Base-by-base conservation (phyloP, 2,329 filamentous ascomycete genomes). In the Thelonectria rubi region DNA sequence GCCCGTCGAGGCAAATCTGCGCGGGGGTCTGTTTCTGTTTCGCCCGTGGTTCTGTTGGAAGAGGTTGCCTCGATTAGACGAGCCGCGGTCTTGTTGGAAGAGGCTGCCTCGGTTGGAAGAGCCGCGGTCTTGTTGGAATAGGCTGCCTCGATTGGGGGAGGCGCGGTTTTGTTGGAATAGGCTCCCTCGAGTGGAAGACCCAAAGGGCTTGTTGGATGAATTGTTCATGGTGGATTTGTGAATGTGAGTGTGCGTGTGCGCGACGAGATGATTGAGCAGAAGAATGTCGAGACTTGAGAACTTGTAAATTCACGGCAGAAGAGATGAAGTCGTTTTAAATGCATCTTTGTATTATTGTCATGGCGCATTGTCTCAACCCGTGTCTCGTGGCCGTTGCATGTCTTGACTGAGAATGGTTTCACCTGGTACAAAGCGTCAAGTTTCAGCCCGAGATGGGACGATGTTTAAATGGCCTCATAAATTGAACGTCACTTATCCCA, bases 1-100 rank as follows among this genome's bases (percentile, higher is more conserved):
- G 43, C 8, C 34, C 47, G 52, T 55, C 14, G 43, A 14, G 12
- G 49, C 24, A 10, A 43, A 37, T 32, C 60, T 55, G n/a, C 54
- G 47, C 6, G 53, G 46, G 11, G 60, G 57, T 26, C 60, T 48
- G 3, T 60, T 63, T 34, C 58, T 26, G 20, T 14, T 14, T 5
- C 42, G n/a, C 10, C 32, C 32, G 14, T 14, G 5, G 32, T 12
- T 11, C 32, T 34, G 17, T 8, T 2, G 21, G 14, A 26, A 8
- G 24, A 7, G 21, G 20, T 12, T 34, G 46, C 39, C 9, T n/a
- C 39, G 39, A 20, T 45, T 45, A 3, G 32, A 34, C 3, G 32
- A 34, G 32, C 32, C 32, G 14, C 15, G 39, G 15, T 24, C 7
- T 6, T 45, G 42, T 6, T 45, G 42, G 24, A 24, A 24, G 4